Percentiles rank a stretch among this genome's conserved stretches.
These are phyloP conservation scores for Tolypocladium tundrense DNA, from an alignment of 2,329 filamentous ascomycete species.

Conservation along the genomic window DNA sequence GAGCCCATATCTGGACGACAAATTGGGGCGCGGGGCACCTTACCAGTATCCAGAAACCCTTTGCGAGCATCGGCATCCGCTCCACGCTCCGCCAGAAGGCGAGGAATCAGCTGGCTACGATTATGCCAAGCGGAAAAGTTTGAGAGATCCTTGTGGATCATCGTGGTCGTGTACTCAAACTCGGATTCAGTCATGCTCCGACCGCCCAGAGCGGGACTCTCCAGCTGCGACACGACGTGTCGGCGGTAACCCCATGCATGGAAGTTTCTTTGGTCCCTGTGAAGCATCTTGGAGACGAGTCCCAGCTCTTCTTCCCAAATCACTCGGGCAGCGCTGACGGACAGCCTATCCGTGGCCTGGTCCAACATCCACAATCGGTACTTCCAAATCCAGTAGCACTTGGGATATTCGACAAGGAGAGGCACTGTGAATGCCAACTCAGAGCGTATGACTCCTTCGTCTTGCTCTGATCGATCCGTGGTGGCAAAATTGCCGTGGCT, in stretches of 20 bases:
- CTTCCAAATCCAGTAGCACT: conserved; percentile 99
- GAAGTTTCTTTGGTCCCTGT: conserved; percentile 80
- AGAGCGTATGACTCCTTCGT: conserved; percentile 42
- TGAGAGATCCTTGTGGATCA: conserved; percentile 75
- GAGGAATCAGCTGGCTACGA: conserved; percentile 72
- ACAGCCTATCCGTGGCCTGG: conserved; percentile 56
- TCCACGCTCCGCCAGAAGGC: conserved; percentile 59
- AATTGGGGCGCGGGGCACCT: conserved; percentile 19
- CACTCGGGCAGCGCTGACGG: conserved; percentile 40
- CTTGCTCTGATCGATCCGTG: conserved; percentile 2
- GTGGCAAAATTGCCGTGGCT: background rate
- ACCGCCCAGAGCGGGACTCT: conserved; percentile 43
- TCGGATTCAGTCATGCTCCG: conserved; percentile 66
- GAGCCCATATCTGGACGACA: background rate
- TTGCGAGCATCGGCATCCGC: conserved; percentile 54
- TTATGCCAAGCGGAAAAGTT: conserved; percentile 98
- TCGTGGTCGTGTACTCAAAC: conserved; percentile 82
- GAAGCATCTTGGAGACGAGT: conserved; percentile 80
- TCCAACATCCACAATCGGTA: conserved; percentile 79
- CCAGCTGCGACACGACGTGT: conserved; percentile 64
- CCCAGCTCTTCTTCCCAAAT: conserved; percentile 81
- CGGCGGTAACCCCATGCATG: conserved; percentile 93
- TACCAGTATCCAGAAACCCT: conserved; percentile 59
- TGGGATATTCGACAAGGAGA: conserved; percentile 75
- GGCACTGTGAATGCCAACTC: conserved; percentile 80